Evolutionary conservation across 345 rosid species (phyloP).

Genomic region (Salix suchowensis): DNA sequence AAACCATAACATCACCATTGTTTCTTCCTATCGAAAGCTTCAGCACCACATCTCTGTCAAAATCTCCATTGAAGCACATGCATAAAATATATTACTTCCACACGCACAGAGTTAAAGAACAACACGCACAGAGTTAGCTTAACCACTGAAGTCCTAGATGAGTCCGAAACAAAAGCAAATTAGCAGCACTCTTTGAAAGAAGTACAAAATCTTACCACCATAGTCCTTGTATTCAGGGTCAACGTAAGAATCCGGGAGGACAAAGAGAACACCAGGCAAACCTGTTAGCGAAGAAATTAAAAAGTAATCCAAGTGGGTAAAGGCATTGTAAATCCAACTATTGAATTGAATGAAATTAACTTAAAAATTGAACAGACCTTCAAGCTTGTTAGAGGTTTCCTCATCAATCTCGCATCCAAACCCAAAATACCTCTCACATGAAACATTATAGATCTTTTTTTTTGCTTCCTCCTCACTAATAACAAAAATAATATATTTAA

Average conservation of each 20-base stretch:
- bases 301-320: not conserved
- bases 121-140: not conserved
- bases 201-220: slow-evolving; percentile 55
- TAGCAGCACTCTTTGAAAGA: too few species aligned
- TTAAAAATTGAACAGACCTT: slow-evolving; percentile 41
- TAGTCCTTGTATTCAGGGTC: slow-evolving; percentile 87
- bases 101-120: not conserved
- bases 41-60: not conserved
- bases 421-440: slow-evolving; percentile 93
- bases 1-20: not conserved
- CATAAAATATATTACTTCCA: not conserved
- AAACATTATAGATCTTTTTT: slow-evolving; percentile 84
- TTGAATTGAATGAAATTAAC: not conserved
- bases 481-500: not conserved
- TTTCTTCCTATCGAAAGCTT: not conserved
- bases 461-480: slow-evolving; percentile 88
- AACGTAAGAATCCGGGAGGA: slow-evolving; percentile 91
- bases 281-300: slow-evolving; percentile 34
- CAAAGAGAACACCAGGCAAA: slow-evolving; percentile 81
- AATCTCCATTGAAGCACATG: not conserved
- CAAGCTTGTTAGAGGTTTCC: slow-evolving; percentile 89
- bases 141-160: not conserved
- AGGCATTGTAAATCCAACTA: not conserved
- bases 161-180: not conserved
- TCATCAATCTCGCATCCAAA: slow-evolving; percentile 95